Conservation (phyloP, 176 grass and related monocot species). For the Microstegium vimineum region DNA sequence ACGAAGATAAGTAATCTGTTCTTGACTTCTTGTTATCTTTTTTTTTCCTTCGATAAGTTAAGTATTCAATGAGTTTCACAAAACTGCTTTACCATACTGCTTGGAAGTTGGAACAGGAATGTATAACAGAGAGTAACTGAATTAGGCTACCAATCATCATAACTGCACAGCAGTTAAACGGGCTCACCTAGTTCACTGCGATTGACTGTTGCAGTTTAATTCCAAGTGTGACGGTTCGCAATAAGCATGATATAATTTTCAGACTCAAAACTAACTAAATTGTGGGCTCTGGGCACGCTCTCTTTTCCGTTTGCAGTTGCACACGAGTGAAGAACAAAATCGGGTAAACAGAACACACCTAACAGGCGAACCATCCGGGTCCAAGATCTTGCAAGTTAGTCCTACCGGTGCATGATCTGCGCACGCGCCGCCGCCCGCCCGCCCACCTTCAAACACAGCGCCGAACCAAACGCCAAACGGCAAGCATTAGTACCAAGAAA, state of each 20-base stretch:
- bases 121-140: not conserved
- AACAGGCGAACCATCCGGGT: constrained; percentile 4
- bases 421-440: not conserved
- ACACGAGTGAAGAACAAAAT: not conserved
- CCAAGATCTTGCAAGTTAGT: not conserved
- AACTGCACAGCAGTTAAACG: not conserved
- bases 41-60: not conserved
- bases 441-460: constrained; percentile 6
- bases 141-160: not conserved
- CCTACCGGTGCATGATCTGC: not conserved
- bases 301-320: not conserved
- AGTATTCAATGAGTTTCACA: not conserved
- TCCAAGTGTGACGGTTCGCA: not conserved
- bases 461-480: not conserved
- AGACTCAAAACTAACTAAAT: not conserved
- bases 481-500: not conserved
- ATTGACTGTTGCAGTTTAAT: not conserved
- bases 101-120: not conserved
- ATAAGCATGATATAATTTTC: not conserved
- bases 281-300: not conserved
- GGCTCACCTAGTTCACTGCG: not conserved
- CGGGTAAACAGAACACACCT: not conserved
- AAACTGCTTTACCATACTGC: not conserved
- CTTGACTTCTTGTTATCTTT: not conserved
- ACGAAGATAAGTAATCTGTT: not conserved